Percentiles rank a stretch among this genome's conserved stretches.
Evolutionary conservation across 306 rosid species (phyloP).

Genomic region (Inga laurina): DNA sequence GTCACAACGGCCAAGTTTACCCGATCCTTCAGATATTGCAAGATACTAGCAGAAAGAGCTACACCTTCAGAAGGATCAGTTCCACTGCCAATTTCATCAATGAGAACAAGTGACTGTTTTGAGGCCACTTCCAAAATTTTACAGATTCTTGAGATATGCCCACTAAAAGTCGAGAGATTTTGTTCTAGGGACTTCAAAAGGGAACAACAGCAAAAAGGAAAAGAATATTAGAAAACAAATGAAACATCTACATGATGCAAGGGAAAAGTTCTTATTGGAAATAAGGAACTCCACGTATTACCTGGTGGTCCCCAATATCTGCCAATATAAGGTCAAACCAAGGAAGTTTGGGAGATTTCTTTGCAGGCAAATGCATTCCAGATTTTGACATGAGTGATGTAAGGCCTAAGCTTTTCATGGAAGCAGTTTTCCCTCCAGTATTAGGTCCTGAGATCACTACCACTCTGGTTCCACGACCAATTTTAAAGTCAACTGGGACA

Average conservation of each 20-base stretch:
- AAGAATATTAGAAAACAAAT: constrained; percentile 49
- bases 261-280: constrained; percentile 36
- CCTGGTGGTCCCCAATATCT: constrained; percentile 98
- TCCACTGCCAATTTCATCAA: constrained; percentile 96
- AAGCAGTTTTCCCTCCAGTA: constrained; percentile 98
- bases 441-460: constrained; percentile 97
- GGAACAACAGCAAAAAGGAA: constrained; percentile 31
- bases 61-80: constrained; percentile 99
- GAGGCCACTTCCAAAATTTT: constrained; percentile 75
- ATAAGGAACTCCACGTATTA: constrained; percentile 45
- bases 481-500: constrained; percentile 84
- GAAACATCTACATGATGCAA: constrained; percentile 31
- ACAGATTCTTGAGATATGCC: constrained; percentile 76
- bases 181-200: constrained; percentile 89
- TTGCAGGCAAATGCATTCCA: constrained; percentile 93
- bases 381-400: constrained; percentile 96
- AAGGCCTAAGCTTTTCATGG: constrained; percentile 87
- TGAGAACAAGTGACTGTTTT: constrained; percentile 79
- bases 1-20: constrained; percentile 87
- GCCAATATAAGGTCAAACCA: constrained; percentile 95
- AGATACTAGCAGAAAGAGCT: constrained; percentile 90
- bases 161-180: constrained; percentile 97
- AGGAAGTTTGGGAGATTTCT: constrained; percentile 76
- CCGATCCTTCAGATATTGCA: constrained; percentile 74
- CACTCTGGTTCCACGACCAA: constrained; percentile 73